Evolutionary conservation across 768 basidiomycete genomes (phyloP).

Genomic region (Calocera cornea): DNA sequence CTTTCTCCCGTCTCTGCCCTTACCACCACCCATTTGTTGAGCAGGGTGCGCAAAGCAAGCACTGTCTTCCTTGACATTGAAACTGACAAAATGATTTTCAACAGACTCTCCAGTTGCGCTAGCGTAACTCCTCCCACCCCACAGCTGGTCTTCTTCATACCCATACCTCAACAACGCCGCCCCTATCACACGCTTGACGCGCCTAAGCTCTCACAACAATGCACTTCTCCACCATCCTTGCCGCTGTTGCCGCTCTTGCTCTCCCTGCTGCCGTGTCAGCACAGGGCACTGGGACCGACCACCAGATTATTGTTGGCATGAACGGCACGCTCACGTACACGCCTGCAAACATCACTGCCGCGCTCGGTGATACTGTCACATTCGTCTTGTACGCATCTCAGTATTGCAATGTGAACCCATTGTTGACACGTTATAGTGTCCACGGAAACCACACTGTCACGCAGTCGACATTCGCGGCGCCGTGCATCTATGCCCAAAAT

Average conservation of each 20-base stretch:
- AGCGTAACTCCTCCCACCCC: neutral
- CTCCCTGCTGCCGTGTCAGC: neutral
- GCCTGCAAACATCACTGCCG: neutral
- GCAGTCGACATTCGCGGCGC: slow-evolving; percentile 41
- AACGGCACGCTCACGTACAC: neutral
- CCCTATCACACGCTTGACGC: neutral
- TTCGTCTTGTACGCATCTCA: slow-evolving; percentile 6
- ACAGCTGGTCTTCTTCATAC: neutral
- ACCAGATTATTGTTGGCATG: neutral
- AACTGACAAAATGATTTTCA: neutral
- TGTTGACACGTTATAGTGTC: neutral
- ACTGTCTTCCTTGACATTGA: neutral
- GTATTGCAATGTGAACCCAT: slow-evolving; percentile 1
- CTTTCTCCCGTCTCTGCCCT: neutral
- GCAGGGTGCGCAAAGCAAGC: neutral
- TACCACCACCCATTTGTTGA: neutral
- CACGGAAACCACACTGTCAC: slow-evolving; percentile 32
- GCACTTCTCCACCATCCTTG: neutral
- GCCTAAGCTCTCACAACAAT: neutral
- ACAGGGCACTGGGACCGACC: neutral
- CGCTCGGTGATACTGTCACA: slow-evolving; percentile 2
- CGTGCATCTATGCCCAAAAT: slow-evolving; percentile 40
- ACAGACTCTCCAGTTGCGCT: neutral
- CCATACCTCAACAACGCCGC: neutral
- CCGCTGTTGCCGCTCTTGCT: neutral